phyloP scores from a whole-genome alignment of 2,329 filamentous ascomycete species.

The Aureobasidium lini region DNA sequence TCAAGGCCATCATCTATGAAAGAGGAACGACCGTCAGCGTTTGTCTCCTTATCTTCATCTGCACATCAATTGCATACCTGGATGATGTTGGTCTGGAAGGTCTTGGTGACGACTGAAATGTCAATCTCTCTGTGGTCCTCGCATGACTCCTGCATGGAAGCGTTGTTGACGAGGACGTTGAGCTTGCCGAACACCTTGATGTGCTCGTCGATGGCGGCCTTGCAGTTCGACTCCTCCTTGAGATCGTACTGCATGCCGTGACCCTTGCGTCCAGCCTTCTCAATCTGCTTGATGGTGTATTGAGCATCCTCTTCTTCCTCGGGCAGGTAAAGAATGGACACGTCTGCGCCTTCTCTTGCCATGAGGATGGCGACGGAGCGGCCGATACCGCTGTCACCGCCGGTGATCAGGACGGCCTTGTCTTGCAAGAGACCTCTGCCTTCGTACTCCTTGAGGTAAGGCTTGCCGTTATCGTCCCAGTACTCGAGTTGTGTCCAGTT shows the following conservation, averaged over 20 bases:
- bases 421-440: conserved; percentile 26
- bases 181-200: conserved; percentile 38
- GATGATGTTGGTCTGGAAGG: conserved; percentile 51
- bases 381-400: conserved; percentile 37
- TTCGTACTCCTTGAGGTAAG: conserved; percentile 27
- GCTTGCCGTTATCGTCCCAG: conserved; percentile 26
- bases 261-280: conserved; percentile 43
- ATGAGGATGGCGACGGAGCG: conserved; percentile 49
- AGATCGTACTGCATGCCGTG: conserved; percentile 44
- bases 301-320: conserved; percentile 51
- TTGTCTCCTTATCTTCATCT: background rate
- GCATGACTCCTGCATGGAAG: conserved; percentile 49
- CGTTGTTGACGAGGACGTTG: conserved; percentile 52
- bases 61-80: conserved; percentile 21
- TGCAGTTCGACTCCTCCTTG: conserved; percentile 44
- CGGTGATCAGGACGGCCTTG: conserved; percentile 24
- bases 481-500: conserved; percentile 28
- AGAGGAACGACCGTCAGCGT: background rate
- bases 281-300: conserved; percentile 45
- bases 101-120: conserved; percentile 47
- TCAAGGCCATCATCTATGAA: conserved; percentile 47
- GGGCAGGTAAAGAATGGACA: conserved; percentile 49
- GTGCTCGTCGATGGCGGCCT: conserved; percentile 46
- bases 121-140: conserved; percentile 47
- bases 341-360: conserved; percentile 51